These are phyloP conservation scores for Venturia oleaginea DNA, from an alignment of 2,329 filamentous ascomycete species.

Conservation along the genomic window DNA sequence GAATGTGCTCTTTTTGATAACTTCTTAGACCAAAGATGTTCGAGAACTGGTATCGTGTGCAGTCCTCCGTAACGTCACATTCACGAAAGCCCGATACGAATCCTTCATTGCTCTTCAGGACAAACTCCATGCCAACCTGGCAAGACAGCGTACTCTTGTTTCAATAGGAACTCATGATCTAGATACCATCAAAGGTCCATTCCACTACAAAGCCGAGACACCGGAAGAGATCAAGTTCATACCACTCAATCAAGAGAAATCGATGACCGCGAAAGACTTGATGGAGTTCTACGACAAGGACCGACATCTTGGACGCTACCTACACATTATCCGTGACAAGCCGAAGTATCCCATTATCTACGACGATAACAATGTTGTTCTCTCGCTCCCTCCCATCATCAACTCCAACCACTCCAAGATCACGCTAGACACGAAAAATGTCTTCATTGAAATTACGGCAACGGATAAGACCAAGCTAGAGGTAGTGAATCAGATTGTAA, in stretches of 20 bases:
- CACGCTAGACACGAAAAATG: constrained; percentile 77
- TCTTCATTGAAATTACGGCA: constrained; percentile 95
- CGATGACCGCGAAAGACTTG: constrained; percentile 78
- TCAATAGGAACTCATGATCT: constrained; percentile 96
- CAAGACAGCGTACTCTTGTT: constrained; percentile 85
- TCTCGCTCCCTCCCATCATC: constrained; percentile 94
- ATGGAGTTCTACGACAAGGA: constrained; percentile 95
- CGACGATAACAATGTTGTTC: constrained; percentile 70
- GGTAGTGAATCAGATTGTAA: constrained; percentile 89
- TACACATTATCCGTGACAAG: constrained; percentile 82
- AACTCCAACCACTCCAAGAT: constrained; percentile 98
- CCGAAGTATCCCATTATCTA: constrained; percentile 78
- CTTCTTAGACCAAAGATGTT: constrained; percentile 61
- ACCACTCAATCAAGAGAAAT: constrained; percentile 82
- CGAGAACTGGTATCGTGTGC: constrained; percentile 84
- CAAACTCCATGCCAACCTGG: constrained; percentile 94
- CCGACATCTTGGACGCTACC: constrained; percentile 78
- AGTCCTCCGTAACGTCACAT: constrained; percentile 81
- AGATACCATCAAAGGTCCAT: constrained; percentile 86
- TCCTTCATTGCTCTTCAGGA: constrained; percentile 98
- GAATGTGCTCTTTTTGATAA: not conserved
- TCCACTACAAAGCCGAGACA: constrained; percentile 87
- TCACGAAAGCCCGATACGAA: constrained; percentile 84
- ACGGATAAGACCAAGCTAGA: constrained; percentile 94
- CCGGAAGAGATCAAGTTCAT: constrained; percentile 89